Evolutionary conservation across 1,284 basidiomycete genomes (phyloP).

Genomic region (Somion occarium): DNA sequence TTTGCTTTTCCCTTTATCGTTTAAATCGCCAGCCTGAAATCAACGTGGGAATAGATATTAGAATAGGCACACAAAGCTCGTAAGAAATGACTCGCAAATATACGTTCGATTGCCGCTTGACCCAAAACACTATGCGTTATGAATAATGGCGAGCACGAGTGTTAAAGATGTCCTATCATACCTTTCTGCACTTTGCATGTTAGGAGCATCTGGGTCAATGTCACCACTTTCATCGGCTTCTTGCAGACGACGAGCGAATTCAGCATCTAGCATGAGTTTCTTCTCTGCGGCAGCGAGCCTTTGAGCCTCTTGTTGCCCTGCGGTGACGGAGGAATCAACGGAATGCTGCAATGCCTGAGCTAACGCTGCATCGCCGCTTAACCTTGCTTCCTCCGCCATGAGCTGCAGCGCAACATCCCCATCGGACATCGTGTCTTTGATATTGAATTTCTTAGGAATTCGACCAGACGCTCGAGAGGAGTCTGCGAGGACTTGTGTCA

Average conservation of each 20-base stretch:
- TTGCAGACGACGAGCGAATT: constrained; percentile 35
- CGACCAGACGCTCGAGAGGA: constrained; percentile 20
- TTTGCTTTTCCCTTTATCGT: constrained; percentile 32
- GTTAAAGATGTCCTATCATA: constrained; percentile 10
- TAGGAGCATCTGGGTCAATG: constrained; percentile 14
- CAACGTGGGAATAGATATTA: background rate
- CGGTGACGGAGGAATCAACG: constrained; percentile 20
- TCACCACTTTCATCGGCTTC: constrained; percentile 24
- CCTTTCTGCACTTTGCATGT: constrained; percentile 29
- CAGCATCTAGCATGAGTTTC: constrained; percentile 33
- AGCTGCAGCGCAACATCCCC: constrained; percentile 28
- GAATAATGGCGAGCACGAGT: too few relatives aligned
- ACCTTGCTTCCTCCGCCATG: constrained; percentile 25
- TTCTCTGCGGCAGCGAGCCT: constrained; percentile 35
- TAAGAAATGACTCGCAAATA: constrained; percentile 22
- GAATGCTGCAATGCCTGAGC: constrained; percentile 31
- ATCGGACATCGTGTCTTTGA: constrained; percentile 16
- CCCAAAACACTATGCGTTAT: constrained; percentile 22
- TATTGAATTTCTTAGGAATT: constrained; percentile 16
- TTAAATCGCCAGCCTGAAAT: constrained; percentile 26
- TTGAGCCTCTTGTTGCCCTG: constrained; percentile 31
- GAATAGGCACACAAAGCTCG: background rate
- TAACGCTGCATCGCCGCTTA: constrained; percentile 29
- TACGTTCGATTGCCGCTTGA: constrained; percentile 23
- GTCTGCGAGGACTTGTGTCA: constrained; percentile 22